Evolutionary conservation across 345 rosid genomes (phyloP).

Genomic region (Passiflora organensis): DNA sequence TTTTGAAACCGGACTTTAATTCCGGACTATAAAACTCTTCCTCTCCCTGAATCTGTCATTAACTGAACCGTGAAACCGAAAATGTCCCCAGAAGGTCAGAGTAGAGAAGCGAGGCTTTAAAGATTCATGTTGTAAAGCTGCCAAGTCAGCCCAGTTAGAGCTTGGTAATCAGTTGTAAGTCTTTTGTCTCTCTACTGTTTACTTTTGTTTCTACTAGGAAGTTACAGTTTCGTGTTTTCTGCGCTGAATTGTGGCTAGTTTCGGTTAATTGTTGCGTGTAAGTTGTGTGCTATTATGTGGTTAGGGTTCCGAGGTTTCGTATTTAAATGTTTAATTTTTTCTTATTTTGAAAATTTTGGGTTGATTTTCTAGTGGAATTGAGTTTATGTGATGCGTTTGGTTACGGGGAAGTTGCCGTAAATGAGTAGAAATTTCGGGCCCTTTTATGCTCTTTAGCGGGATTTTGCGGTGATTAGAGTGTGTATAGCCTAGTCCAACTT

Average conservation of each 20-base stretch:
- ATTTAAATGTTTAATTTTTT: neutral
- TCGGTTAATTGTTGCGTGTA: neutral
- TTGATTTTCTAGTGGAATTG: neutral
- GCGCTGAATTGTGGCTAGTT: neutral
- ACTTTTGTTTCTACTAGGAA: too few species aligned
- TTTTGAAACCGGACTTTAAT: constrained; percentile 65
- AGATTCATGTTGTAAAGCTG: too few species aligned
- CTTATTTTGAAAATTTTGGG: neutral
- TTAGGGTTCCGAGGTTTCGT: constrained; percentile 4
- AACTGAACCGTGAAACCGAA: neutral
- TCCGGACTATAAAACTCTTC: constrained; percentile 29
- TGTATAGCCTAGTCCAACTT: neutral
- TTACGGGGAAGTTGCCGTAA: constrained; percentile 13
- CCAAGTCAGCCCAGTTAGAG: neutral
- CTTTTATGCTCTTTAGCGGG: too few species aligned
- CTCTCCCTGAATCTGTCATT: neutral
- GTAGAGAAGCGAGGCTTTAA: neutral
- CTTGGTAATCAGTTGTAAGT: neutral
- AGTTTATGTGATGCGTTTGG: constrained; percentile 13
- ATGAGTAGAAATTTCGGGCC: too few species aligned
- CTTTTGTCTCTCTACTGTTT: neutral
- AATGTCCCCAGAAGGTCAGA: neutral
- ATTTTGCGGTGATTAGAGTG: too few species aligned
- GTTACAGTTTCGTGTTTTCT: neutral
- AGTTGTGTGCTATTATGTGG: neutral